A percentile compares a stretch with the other conserved stretches of the same genome.
Conservation (phyloP, 345 rosid genomes). For the Combretum micranthum region DNA sequence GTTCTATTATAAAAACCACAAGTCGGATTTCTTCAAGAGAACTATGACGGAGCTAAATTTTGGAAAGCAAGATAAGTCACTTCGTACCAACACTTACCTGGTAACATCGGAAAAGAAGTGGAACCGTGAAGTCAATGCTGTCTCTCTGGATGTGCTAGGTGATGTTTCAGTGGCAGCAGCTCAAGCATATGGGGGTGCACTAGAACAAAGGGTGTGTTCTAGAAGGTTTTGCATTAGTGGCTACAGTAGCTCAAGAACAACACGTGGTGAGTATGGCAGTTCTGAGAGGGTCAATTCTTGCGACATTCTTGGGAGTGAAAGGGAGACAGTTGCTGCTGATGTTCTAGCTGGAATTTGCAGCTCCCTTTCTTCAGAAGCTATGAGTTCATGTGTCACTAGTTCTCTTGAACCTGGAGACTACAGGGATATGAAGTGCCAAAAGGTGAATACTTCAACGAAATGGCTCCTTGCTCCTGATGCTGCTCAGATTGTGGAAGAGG, state of each 20-base stretch:
- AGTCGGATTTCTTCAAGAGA: constrained; percentile 81
- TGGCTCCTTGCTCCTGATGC: constrained; percentile 47
- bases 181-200: constrained; percentile 38
- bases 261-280: constrained; percentile 34
- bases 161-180: constrained; percentile 74
- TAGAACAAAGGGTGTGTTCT: constrained; percentile 29
- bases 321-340: constrained; percentile 80
- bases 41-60: constrained; percentile 57
- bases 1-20: constrained; percentile 96
- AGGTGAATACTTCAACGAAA: constrained; percentile 34
- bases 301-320: constrained; percentile 42
- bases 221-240: constrained; percentile 39
- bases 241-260: constrained; percentile 30
- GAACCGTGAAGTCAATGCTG: constrained; percentile 62
- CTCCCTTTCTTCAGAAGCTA: constrained; percentile 76
- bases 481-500: constrained; percentile 61
- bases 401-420: constrained; percentile 51
- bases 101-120: constrained; percentile 60
- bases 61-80: constrained; percentile 48
- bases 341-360: constrained; percentile 73
- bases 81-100: constrained; percentile 46
- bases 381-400: constrained; percentile 75
- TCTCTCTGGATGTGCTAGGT: constrained; percentile 73
- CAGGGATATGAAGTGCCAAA: constrained; percentile 35
- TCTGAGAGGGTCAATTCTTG: constrained; percentile 40